Conservation (phyloP, 2,329 filamentous ascomycete species). For the Emergomyces pasteurianus region DNA sequence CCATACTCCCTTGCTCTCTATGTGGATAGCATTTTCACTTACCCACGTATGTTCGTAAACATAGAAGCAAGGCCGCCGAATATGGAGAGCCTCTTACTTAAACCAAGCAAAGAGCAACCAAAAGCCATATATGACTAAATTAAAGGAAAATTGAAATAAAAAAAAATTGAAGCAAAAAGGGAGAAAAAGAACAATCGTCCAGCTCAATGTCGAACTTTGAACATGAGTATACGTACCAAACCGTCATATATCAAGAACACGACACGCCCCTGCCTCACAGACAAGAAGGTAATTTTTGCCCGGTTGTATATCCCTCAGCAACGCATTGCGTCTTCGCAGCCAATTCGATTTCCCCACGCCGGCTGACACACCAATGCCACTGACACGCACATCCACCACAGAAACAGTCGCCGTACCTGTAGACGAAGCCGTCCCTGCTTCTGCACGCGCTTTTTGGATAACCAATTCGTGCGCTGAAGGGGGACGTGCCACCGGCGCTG, state of each 20-base stretch:
- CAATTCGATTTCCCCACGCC: constrained; percentile 26
- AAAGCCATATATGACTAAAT: too few species aligned
- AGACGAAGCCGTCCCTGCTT: constrained; percentile 22
- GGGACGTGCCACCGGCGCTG: constrained; percentile 13
- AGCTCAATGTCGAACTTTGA: too few species aligned
- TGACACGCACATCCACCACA: constrained; percentile 21
- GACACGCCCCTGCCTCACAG: constrained; percentile 28
- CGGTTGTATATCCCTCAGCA: constrained; percentile 27
- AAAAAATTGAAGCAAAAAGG: too few species aligned
- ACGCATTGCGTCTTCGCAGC: constrained; percentile 25
- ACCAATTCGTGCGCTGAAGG: constrained; percentile 17
- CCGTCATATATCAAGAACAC: constrained; percentile 21
- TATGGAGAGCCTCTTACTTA: too few species aligned
- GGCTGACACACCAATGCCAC: constrained; percentile 21
- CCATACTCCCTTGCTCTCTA: too few species aligned
- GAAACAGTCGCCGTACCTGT: constrained; percentile 23
- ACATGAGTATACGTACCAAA: background rate
- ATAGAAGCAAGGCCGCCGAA: too few species aligned
- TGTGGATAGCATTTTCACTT: too few species aligned
- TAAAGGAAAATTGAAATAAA: too few species aligned
- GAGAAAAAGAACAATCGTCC: too few species aligned
- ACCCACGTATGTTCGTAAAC: too few species aligned
- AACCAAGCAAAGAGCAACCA: too few species aligned
- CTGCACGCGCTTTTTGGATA: constrained; percentile 21
- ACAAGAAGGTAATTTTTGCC: constrained; percentile 29